Evolutionary conservation across 139 green algal species (phyloP).

Genomic region (Chlorella sp.): DNA sequence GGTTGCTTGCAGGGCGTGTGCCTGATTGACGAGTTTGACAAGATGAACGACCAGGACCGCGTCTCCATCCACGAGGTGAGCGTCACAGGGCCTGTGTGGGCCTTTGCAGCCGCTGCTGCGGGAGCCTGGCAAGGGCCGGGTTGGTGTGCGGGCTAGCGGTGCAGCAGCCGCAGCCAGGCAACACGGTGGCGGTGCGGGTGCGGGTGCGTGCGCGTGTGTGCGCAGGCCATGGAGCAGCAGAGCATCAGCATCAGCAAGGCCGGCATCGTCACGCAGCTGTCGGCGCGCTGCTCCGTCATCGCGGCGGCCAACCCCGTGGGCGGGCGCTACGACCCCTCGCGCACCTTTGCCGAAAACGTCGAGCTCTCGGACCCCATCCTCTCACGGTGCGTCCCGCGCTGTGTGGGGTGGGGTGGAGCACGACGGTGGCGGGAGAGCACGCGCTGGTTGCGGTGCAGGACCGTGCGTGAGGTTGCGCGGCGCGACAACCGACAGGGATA

Average conservation of each 20-base stretch:
- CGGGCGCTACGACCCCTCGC: constrained; percentile 88
- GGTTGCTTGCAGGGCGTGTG: constrained; percentile 66
- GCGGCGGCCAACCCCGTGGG: constrained; percentile 95
- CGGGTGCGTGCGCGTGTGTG: constrained; percentile 13
- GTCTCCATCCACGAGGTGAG: constrained; percentile 65
- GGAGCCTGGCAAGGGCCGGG: too few species aligned
- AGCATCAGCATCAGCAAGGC: constrained; percentile 98
- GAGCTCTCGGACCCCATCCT: constrained; percentile 96
- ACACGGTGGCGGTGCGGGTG: neutral
- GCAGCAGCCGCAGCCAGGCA: too few species aligned
- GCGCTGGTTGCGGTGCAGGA: neutral
- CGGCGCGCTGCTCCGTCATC: constrained; percentile 89
- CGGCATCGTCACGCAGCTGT: constrained; percentile 81
- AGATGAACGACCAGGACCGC: constrained; percentile 98
- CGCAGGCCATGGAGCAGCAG: constrained; percentile 99
- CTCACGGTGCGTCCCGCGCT: constrained; percentile 64
- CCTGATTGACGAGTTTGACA: constrained; percentile 99
- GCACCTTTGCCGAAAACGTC: constrained; percentile 68
- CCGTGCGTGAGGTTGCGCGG: too few species aligned
- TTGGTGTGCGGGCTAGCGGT: too few species aligned
- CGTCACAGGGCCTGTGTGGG: neutral
- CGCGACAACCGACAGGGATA: too few species aligned
- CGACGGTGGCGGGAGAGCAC: neutral
- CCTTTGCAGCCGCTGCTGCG: too few species aligned
- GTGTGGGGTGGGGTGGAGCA: neutral